These are phyloP conservation scores for Lipomyces kockii DNA, from an alignment of 805 yeast genomes.

Conservation along the genomic window DNA sequence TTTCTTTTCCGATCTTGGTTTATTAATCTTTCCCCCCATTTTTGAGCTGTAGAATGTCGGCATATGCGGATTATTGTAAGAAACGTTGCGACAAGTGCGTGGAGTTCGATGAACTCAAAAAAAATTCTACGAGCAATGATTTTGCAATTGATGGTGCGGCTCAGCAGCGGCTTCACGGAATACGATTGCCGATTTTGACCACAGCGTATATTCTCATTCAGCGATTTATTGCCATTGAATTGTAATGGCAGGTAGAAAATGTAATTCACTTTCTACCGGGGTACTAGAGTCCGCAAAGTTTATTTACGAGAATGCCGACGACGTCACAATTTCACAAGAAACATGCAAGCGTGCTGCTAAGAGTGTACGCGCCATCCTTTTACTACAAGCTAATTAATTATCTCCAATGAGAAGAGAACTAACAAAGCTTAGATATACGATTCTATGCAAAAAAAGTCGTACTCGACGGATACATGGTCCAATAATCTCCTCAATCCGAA, in stretches of 20 bases:
- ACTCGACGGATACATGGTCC: constrained; percentile 48
- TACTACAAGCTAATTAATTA: neutral
- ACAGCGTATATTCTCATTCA: too few species aligned
- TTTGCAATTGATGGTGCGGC: neutral
- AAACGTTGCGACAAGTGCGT: neutral
- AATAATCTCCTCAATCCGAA: constrained; percentile 46
- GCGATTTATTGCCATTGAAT: neutral
- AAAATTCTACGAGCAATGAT: neutral
- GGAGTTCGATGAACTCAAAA: neutral
- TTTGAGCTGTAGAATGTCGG: neutral
- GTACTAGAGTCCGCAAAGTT: constrained; percentile 42
- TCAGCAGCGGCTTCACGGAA: too few species aligned
- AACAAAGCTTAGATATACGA: constrained; percentile 30
- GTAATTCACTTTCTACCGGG: constrained; percentile 11
- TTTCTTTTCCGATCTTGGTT: neutral
- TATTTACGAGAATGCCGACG: constrained; percentile 40
- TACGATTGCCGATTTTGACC: too few species aligned
- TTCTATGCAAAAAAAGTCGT: constrained; percentile 42
- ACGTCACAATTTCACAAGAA: constrained; percentile 42
- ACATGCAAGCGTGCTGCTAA: constrained; percentile 45
- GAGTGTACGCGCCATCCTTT: constrained; percentile 10
- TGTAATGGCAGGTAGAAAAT: neutral
- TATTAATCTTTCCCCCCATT: neutral
- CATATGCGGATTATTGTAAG: neutral
- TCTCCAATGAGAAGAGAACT: neutral